A percentile compares a stretch with the other conserved stretches of the same genome.
Conservation (phyloP, 2,329 filamentous ascomycete species). For the Cladosporium sphaerospermum region DNA sequence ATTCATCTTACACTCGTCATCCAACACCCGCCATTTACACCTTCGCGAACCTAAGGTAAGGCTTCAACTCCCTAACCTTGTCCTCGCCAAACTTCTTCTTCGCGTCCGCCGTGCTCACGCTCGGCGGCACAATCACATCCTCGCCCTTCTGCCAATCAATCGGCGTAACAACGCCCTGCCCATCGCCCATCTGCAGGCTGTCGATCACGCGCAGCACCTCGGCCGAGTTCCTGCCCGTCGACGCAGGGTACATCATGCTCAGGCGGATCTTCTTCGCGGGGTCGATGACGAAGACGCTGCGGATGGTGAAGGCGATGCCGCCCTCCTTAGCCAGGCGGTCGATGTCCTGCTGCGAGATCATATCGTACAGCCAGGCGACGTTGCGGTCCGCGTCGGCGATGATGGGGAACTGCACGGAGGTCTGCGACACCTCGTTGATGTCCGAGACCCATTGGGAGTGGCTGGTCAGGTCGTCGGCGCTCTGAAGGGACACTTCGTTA, state of each 20-base stretch:
- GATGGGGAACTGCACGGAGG: constrained; percentile 44
- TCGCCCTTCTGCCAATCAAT: constrained; percentile 87
- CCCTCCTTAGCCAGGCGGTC: constrained; percentile 28
- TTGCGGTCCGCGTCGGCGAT: constrained; percentile 45
- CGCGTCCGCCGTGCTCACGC: constrained; percentile 76
- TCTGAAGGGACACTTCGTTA: constrained; percentile 28
- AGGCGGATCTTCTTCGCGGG: constrained; percentile 88
- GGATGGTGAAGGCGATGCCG: constrained; percentile 81
- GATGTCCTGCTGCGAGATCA: constrained; percentile 35
- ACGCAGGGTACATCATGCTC: constrained; percentile 88
- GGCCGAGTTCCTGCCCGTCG: constrained; percentile 61
- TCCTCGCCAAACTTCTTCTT: constrained; percentile 75
- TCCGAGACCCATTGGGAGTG: constrained; percentile 90
- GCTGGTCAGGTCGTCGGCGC: constrained; percentile 74
- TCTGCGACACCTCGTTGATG: constrained; percentile 43
- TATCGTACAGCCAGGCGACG: constrained; percentile 45
- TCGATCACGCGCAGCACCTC: constrained; percentile 56
- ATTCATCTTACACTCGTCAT: too few species aligned
- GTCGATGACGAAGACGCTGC: constrained; percentile 91
- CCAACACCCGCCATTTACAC: constrained; percentile 15
- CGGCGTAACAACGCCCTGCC: constrained; percentile 62
- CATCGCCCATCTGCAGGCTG: constrained; percentile 63
- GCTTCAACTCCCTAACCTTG: constrained; percentile 52
- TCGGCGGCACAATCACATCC: constrained; percentile 86
- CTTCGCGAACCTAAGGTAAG: constrained; percentile 66